Percentiles rank a stretch among this genome's conserved stretches.
These are phyloP conservation scores for Pseudogymnoascus sp. DNA, from an alignment of 2,329 filamentous ascomycete species.

Conservation along the genomic window DNA sequence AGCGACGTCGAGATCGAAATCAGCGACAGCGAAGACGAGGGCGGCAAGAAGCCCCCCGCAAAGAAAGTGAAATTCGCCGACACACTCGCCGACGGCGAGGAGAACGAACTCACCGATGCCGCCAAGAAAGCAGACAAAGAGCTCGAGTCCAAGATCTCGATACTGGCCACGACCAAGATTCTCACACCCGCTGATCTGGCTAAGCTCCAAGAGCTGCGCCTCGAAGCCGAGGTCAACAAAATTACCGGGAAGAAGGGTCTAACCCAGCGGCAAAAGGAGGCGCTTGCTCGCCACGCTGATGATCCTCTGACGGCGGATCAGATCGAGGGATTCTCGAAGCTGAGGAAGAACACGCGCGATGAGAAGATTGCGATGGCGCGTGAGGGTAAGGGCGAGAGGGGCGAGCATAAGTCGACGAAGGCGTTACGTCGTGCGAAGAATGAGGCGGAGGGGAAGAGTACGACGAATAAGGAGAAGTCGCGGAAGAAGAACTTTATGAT, in stretches of 20 bases:
- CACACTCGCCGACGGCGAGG: conserved; percentile 29
- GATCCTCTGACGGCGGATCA: conserved; percentile 84
- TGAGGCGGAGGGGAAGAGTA: conserved; percentile 82
- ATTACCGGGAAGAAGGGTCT: conserved; percentile 42
- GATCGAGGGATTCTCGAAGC: conserved; percentile 75
- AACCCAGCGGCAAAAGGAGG: conserved; percentile 29
- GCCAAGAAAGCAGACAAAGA: conserved; percentile 33
- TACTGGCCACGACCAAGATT: conserved; percentile 84
- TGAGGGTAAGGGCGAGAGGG: conserved; percentile 68
- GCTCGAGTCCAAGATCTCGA: conserved; percentile 44
- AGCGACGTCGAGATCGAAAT: conserved; percentile 72
- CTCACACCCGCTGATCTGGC: conserved; percentile 93
- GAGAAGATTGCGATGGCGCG: conserved; percentile 77
- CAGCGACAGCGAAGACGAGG: conserved; percentile 65
- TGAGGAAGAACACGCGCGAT: conserved; percentile 81
- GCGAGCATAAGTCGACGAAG: conserved; percentile 77
- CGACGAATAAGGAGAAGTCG: conserved; percentile 94
- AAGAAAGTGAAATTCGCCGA: conserved; percentile 52
- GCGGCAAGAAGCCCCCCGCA: conserved; percentile 40
- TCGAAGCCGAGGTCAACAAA: conserved; percentile 62
- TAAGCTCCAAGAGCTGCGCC: conserved; percentile 82
- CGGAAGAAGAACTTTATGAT: conserved; percentile 98
- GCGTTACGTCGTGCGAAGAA: conserved; percentile 82
- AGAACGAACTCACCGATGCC: conserved; percentile 36
- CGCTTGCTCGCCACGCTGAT: conserved; percentile 60